Conservation (phyloP, 1,139 yeast species). For the Lodderomyces margitis region DNA sequence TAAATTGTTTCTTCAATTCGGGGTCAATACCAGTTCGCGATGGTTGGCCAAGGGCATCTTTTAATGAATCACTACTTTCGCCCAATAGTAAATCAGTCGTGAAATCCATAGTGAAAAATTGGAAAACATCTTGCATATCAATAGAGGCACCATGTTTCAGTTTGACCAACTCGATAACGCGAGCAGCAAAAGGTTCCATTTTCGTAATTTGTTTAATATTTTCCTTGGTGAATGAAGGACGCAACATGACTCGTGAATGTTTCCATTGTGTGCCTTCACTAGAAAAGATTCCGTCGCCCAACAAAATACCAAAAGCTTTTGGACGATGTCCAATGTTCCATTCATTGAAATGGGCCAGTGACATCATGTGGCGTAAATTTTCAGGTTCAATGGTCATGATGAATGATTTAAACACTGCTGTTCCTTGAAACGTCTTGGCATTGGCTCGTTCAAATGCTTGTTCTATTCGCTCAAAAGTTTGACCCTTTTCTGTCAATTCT, state of each 20-base stretch:
- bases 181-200: constrained; percentile 41
- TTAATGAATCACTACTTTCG: constrained; percentile 28
- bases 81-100: constrained; percentile 42
- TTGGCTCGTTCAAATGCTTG: background rate
- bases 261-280: constrained; percentile 54
- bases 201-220: constrained; percentile 46
- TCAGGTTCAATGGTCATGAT: constrained; percentile 24
- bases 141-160: constrained; percentile 21
- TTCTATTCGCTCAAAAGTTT: background rate
- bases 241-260: constrained; percentile 49
- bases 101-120: constrained; percentile 36
- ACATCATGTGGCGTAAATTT: constrained; percentile 30
- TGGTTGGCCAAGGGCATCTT: constrained; percentile 20
- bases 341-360: constrained; percentile 39
- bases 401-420: background rate
- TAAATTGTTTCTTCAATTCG: constrained; percentile 13
- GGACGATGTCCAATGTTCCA: constrained; percentile 46
- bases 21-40: constrained; percentile 5
- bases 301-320: constrained; percentile 34
- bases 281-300: constrained; percentile 56
- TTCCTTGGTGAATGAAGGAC: constrained; percentile 54
- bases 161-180: constrained; percentile 29
- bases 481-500: constrained; percentile 2
- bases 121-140: constrained; percentile 34
- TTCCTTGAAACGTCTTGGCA: constrained; percentile 6